Evolutionary conservation across 1,284 basidiomycete genomes (phyloP), one percentile per base, ranked within the genome.

Genomic region (Rhodofomes roseus): DNA sequence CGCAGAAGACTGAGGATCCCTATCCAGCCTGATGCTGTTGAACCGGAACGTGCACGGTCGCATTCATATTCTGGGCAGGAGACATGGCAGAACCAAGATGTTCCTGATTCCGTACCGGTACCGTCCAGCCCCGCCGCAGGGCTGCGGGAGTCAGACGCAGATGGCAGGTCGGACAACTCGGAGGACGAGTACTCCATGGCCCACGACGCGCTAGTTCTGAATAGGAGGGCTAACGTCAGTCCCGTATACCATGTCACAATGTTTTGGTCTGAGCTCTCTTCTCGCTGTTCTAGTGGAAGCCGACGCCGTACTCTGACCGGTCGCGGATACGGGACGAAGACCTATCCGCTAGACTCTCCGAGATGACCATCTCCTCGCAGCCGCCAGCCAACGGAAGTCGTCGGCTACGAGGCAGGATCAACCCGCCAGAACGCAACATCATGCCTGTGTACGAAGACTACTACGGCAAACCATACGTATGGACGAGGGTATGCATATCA

Each of bases 151-250:
- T n/a, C n/a, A 27, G 29, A 37, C 18, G 34, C 4, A 54, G 23
- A 31, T 23, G 16, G 18, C 46, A 29, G 25, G 18, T 16, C 46
- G 14, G 11, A 48, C 22, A 25, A 48, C 46, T 48, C 46, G 25
- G 46, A 48, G 16, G 46, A 27, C 25, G 46, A 48, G 20, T 55
- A 43, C 29, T 27, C 25, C 37, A n/a, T 16, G 12, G 4, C 43
- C 12, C 43, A 59, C 43, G 57, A 57, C 4, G 60, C 60, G 7
- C 44, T 59, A 7, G 37, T 57, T 44, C 51, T 62, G 1, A 14
- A 62, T 27, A 31, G 37, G 29, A 29, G 52, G 20, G 31, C 55
- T 4, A 62, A 62, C 44, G 60, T 60, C 16, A 55, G 54, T 46
- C 4, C n/a, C 20, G n/a, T 7, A 1, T 2, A 4, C 2, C n/a